Evolutionary conservation across 176 grass and related monocot species (phyloP).

Genomic region (Juncus inflexus): DNA sequence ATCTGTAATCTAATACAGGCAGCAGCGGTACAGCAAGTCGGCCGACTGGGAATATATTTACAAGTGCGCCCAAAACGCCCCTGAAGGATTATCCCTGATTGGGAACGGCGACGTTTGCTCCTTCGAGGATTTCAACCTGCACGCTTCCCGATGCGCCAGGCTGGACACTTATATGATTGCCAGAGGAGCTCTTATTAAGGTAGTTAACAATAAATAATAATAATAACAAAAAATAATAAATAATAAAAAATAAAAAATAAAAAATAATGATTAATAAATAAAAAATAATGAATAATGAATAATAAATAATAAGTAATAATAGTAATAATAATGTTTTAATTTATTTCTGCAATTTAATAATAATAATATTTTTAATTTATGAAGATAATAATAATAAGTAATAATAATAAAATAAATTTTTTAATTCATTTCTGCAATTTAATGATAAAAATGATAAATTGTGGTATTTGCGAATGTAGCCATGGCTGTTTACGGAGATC

Average conservation of each 20-base stretch:
- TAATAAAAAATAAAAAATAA: background rate
- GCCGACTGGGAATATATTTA: slow-evolving; percentile 96
- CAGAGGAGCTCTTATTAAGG: slow-evolving; percentile 85
- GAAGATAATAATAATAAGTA: too few species aligned
- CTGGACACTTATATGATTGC: slow-evolving; percentile 83
- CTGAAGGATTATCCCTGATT: slow-evolving; percentile 62
- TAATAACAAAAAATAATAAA: background rate
- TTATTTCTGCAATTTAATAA: too few species aligned
- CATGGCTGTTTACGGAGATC: slow-evolving; percentile 99
- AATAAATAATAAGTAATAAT: background rate
- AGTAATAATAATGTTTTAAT: background rate
- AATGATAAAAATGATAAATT: slow-evolving; percentile 18
- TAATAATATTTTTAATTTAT: too few species aligned
- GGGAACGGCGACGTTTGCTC: slow-evolving; percentile 96
- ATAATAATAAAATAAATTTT: background rate
- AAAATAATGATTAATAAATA: background rate
- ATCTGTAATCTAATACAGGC: slow-evolving; percentile 15
- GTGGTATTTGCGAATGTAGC: slow-evolving; percentile 37
- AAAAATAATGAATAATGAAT: background rate
- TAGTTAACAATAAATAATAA: slow-evolving; percentile 17
- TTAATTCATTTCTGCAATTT: background rate
- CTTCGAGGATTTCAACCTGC: slow-evolving; percentile 72
- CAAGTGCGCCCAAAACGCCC: slow-evolving; percentile 75
- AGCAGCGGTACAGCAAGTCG: slow-evolving; percentile 94
- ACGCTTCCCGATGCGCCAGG: slow-evolving; percentile 45